These are phyloP conservation scores for Dendrobium catenatum DNA, from an alignment of 106 monocot species.

Conservation along the genomic window DNA sequence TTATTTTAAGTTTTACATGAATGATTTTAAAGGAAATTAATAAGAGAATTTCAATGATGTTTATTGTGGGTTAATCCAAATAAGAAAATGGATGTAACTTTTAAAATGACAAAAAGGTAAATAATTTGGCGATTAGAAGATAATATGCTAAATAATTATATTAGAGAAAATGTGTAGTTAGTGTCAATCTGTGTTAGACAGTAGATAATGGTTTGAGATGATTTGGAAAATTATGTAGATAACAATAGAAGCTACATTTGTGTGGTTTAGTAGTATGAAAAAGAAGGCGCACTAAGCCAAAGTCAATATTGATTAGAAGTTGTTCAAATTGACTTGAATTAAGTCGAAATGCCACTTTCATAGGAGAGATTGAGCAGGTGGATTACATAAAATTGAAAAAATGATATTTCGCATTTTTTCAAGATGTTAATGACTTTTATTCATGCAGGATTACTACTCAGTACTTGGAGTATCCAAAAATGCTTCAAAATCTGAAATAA, in stretches of 20 bases:
- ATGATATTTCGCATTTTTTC: background rate
- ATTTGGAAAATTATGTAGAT: background rate
- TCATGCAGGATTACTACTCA: constrained; percentile 86
- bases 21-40: background rate
- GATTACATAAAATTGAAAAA: background rate
- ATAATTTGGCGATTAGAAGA: background rate
- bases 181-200: background rate
- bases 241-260: background rate
- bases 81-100: background rate
- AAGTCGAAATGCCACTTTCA: background rate
- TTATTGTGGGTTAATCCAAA: background rate
- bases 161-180: background rate
- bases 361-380: background rate
- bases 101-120: background rate
- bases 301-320: background rate
- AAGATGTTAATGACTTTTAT: background rate
- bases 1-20: background rate
- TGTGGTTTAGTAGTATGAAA: background rate
- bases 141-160: background rate
- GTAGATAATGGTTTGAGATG: background rate
- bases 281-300: background rate
- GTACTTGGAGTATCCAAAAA: constrained; percentile 92
- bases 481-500: constrained; percentile 96
- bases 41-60: background rate
- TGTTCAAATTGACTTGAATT: background rate